Percentiles rank a stretch among this genome's conserved stretches.
Evolutionary conservation across 2,329 filamentous ascomycete species (phyloP).

Genomic region (Calonectria pauciramosa): DNA sequence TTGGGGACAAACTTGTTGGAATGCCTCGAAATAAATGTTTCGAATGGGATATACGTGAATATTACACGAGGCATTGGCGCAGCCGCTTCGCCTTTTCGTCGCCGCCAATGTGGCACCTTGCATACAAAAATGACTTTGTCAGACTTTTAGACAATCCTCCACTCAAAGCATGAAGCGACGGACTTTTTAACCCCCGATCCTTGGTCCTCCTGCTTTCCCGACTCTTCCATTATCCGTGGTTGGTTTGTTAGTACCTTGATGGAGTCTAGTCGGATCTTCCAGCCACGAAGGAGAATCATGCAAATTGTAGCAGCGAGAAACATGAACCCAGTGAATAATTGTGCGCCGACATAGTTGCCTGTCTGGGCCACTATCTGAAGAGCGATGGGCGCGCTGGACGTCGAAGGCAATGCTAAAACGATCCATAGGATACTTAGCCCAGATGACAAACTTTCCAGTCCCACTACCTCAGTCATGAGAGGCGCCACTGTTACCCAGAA

Average conservation of each 20-base stretch:
- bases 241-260: not conserved
- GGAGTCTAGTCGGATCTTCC: conserved; percentile 48
- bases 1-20: not conserved
- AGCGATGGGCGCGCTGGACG: conserved; percentile 76
- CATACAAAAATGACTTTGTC: not conserved
- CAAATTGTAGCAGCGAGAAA: conserved; percentile 64
- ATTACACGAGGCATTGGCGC: not conserved
- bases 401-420: conserved; percentile 77
- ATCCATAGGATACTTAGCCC: conserved; percentile 80
- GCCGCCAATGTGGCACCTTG: not conserved
- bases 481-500: conserved; percentile 80
- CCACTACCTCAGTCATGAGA: conserved; percentile 81
- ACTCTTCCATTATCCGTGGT: not conserved
- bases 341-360: conserved; percentile 64
- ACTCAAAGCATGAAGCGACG: not conserved
- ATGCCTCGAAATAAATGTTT: not conserved
- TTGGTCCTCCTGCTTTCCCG: not conserved
- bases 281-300: conserved; percentile 51
- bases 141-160: not conserved
- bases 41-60: not conserved
- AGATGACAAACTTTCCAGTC: conserved; percentile 76
- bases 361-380: conserved; percentile 64
- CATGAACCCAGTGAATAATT: conserved; percentile 73
- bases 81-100: not conserved
- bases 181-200: no score